Evolutionary conservation across 495 filamentous ascomycete genomes (phyloP).

Genomic region (Ramalina intermedia): DNA sequence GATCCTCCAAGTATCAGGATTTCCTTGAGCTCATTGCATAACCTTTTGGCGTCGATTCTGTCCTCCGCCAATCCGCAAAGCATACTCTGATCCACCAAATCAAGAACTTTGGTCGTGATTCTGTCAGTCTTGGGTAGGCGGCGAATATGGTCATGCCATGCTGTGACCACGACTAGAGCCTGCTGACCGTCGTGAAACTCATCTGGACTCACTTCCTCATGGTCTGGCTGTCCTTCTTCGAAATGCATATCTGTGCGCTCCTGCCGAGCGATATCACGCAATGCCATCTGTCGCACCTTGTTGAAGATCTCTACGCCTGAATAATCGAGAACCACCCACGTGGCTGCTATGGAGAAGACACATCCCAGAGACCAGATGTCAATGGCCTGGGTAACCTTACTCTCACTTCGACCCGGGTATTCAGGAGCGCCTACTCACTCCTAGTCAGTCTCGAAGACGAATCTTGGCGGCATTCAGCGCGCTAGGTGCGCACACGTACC

Average conservation of each 20-base stretch:
- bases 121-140: conserved; percentile 3
- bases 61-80: conserved; percentile 6
- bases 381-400: conserved; percentile 19
- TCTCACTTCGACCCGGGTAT: conserved; percentile 1
- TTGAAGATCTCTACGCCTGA: conserved; percentile 16
- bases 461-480: too few species aligned
- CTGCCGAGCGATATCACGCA: not conserved
- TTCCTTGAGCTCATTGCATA: conserved; percentile 6
- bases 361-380: conserved; percentile 31
- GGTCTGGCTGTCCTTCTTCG: too few species aligned
- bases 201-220: too few species aligned
- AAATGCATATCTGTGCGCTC: not conserved
- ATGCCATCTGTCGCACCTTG: conserved; percentile 11
- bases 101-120: conserved; percentile 5
- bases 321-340: conserved; percentile 26
- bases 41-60: not conserved
- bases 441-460: conserved; percentile 1
- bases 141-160: conserved; percentile 6
- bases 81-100: conserved; percentile 13
- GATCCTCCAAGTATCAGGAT: conserved; percentile 1
- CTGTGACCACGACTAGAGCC: conserved; percentile 2
- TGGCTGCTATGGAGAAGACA: conserved; percentile 27
- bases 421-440: conserved; percentile 7
- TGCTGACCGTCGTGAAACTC: conserved; percentile 18
- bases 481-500: conserved; percentile 11